Base-by-base conservation (phyloP, 2,329 filamentous ascomycete species). In the Cladosporium phlei region DNA sequence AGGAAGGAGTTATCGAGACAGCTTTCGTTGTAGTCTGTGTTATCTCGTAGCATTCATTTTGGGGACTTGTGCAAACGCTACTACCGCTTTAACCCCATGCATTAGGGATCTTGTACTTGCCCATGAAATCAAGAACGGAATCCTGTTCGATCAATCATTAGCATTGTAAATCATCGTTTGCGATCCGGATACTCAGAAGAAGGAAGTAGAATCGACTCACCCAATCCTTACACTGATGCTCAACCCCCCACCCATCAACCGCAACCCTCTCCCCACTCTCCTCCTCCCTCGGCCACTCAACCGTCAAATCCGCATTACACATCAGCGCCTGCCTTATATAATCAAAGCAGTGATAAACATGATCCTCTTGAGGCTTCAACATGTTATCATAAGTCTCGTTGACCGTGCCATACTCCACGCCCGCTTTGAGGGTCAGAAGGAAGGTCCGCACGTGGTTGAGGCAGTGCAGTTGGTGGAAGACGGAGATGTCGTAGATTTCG, bases 401-500 rank as follows among this genome's bases (percentile, higher is more conserved):
- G 7, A 52, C 37, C 22, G 53, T 51, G 29, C 53, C 55, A 20
- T 45, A 47, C 8, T 55, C 51, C 19, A 58, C 35, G 11, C 44
- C 44, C 6, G 57, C 58, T 8, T 61, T 38, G 30, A 63, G 50
- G 12, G 52, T 51, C 44, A 54, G 61, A 17, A 54, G 48, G 39
- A 59, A 59, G 2, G 52, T 59, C 3, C 63, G 57, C 24, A 66
- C 57, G 33, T 62, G 56, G 12, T 47, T 39, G 2, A 66, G 56
- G 40, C 64, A 66, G 47, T 66, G 63, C 28, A 66, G 48, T 40
- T 66, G 61, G 47, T 66, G 63, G 54, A 61, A 66, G 37, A 66
- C 40, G n/a, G 61, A 57, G 33, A 60, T 57, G 34, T 60, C 59
- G 55, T 64, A 66, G 46, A 65, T 53, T 30, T 58, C 52, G 27